Conservation (phyloP, 192 early-diverging fungal species). For the Backusella mclennaniae region DNA sequence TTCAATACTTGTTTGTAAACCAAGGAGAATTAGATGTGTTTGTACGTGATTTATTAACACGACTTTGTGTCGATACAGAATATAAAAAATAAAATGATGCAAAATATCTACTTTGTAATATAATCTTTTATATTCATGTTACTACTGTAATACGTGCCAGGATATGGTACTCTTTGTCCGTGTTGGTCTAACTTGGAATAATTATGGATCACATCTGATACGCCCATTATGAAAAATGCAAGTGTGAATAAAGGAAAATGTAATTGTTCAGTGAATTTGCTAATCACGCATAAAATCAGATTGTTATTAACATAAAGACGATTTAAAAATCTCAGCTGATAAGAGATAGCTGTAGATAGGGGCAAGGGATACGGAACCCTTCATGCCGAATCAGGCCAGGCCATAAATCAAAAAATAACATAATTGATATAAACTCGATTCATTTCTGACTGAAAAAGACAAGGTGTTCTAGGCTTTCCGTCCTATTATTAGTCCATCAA, state of each 20-base stretch:
- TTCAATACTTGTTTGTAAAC: conserved; percentile 19
- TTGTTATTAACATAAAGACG: background rate
- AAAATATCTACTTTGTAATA: background rate
- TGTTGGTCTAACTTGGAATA: background rate
- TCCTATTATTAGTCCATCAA: background rate
- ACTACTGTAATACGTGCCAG: background rate
- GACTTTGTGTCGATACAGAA: conserved; percentile 36
- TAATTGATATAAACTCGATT: background rate
- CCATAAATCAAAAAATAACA: background rate
- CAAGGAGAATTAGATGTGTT: conserved; percentile 30
- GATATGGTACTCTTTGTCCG: background rate
- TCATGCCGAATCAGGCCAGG: background rate
- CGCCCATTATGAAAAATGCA: background rate
- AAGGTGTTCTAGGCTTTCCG: background rate
- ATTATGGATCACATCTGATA: background rate
- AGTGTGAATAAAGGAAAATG: background rate
- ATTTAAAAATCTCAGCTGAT: background rate
- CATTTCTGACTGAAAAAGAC: background rate
- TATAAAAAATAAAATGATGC: conserved; percentile 10
- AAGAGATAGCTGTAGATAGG: background rate
- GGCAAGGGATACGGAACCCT: background rate
- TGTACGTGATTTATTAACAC: conserved; percentile 37
- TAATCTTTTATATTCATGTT: background rate
- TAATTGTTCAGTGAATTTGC: background rate
- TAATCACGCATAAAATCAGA: background rate